Percentiles rank a stretch among this genome's conserved stretches.
Evolutionary conservation across 2,329 filamentous ascomycete species (phyloP).

Genomic region (Fusarium tuaranense): DNA sequence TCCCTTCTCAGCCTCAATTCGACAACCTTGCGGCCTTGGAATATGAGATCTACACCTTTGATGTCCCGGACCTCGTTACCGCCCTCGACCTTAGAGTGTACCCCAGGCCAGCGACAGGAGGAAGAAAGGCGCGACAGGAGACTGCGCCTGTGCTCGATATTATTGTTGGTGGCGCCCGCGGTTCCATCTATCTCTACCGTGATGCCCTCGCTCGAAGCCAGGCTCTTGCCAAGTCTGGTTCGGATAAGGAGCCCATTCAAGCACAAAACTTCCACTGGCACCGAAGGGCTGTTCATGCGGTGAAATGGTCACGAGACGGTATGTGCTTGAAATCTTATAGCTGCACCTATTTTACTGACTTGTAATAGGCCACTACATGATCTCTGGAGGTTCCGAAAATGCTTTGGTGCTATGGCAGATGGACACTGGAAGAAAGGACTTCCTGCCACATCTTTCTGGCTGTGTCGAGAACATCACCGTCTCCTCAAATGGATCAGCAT

Average conservation of each 20-base stretch:
- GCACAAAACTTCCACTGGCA: constrained; percentile 90
- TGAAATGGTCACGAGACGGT: constrained; percentile 96
- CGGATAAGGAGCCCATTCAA: constrained; percentile 62
- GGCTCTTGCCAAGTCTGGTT: constrained; percentile 52
- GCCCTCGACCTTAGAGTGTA: constrained; percentile 72
- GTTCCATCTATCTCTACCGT: constrained; percentile 84
- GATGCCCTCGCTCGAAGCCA: constrained; percentile 74
- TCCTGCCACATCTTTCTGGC: constrained; percentile 89
- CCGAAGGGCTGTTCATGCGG: constrained; percentile 80
- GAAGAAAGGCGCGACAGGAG: constrained; percentile 43
- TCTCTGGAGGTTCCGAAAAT: constrained; percentile 92
- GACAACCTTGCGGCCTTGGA: constrained; percentile 46
- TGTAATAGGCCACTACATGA: constrained; percentile 82
- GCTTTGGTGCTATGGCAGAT: constrained; percentile 94
- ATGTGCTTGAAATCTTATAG: constrained; percentile 37
- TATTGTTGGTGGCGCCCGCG: constrained; percentile 80
- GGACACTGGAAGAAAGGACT: constrained; percentile 84
- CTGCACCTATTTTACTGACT: constrained; percentile 45
- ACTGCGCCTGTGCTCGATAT: constrained; percentile 71
- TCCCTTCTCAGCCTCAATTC: constrained; percentile 37
- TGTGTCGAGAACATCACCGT: constrained; percentile 87
- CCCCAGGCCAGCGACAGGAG: constrained; percentile 25
- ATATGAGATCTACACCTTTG: constrained; percentile 70
- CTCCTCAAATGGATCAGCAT: constrained; percentile 82
- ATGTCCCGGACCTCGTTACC: constrained; percentile 72